Conservation (phyloP, 1,284 basidiomycete species). For the Ustilago cynodontis region DNA sequence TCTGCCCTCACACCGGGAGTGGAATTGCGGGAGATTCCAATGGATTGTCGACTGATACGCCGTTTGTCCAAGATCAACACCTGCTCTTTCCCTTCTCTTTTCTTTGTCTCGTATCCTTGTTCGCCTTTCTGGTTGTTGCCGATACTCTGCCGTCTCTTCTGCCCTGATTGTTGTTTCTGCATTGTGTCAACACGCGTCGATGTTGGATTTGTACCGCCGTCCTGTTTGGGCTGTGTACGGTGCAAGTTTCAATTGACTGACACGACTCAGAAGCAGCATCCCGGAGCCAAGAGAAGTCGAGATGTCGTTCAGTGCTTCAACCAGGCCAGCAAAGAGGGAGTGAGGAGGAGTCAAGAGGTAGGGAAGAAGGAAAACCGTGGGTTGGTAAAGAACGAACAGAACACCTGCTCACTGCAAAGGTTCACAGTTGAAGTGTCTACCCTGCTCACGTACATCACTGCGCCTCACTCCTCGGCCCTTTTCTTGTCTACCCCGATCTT, state of each 20-base stretch:
- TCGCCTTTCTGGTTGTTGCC: background rate
- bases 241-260: background rate
- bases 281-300: background rate
- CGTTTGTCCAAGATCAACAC: constrained; percentile 34
- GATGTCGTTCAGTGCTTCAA: background rate
- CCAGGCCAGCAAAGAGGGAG: background rate
- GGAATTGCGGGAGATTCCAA: background rate
- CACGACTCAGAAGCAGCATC: background rate
- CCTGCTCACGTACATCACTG: constrained; percentile 31
- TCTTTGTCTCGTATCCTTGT: background rate
- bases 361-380: background rate
- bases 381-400: constrained; percentile 44
- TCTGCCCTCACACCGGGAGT: background rate
- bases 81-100: background rate
- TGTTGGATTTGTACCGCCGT: constrained; percentile 18
- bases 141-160: background rate
- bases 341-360: background rate
- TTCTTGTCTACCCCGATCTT: background rate
- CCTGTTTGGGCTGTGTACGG: constrained; percentile 15
- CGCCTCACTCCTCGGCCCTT: background rate
- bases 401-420: constrained; percentile 39
- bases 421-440: constrained; percentile 30
- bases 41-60: constrained; percentile 50
- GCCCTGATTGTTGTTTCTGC: background rate
- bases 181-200: constrained; percentile 23